Evolutionary conservation across 2,329 filamentous ascomycete species (phyloP).

Genomic region (Hypocreales sp.): DNA sequence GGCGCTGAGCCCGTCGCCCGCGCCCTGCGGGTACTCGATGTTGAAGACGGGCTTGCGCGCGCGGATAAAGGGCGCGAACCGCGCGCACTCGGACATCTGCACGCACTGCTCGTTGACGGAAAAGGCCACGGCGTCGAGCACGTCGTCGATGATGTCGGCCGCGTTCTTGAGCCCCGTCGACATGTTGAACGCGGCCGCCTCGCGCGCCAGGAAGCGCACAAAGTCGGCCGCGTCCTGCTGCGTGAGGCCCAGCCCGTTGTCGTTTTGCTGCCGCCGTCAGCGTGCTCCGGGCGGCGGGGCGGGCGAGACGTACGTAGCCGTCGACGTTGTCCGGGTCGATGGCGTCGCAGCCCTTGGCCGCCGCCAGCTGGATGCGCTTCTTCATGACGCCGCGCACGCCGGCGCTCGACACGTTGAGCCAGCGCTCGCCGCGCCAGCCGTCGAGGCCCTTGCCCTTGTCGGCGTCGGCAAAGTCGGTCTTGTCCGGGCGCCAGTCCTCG

Average conservation of each 20-base stretch:
- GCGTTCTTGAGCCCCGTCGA: slow-evolving; percentile 56
- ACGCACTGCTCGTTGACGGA: slow-evolving; percentile 57
- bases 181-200: slow-evolving; percentile 37
- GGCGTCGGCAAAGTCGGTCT: slow-evolving; percentile 30
- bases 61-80: slow-evolving; percentile 40
- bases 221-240: slow-evolving; percentile 39
- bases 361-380: slow-evolving; percentile 40
- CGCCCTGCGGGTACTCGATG: slow-evolving; percentile 51
- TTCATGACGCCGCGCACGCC: slow-evolving; percentile 51
- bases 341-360: slow-evolving; percentile 47
- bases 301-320: slow-evolving; percentile 35
- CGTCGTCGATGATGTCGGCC: slow-evolving; percentile 35
- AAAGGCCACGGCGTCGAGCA: slow-evolving; percentile 40
- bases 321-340: slow-evolving; percentile 61
- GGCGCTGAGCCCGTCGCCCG: slow-evolving; percentile 18
- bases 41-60: slow-evolving; percentile 55
- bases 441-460: slow-evolving; percentile 44
- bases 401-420: slow-evolving; percentile 42
- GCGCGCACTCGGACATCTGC: slow-evolving; percentile 41
- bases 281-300: no score
- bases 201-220: slow-evolving; percentile 41
- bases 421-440: slow-evolving; percentile 52
- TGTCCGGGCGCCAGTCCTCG: slow-evolving; percentile 47
- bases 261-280: slow-evolving; percentile 41
- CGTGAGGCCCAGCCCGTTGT: slow-evolving; percentile 46